phyloP scores from a whole-genome alignment of 148 eudicot genomes.

The Euryodendron excelsum region DNA sequence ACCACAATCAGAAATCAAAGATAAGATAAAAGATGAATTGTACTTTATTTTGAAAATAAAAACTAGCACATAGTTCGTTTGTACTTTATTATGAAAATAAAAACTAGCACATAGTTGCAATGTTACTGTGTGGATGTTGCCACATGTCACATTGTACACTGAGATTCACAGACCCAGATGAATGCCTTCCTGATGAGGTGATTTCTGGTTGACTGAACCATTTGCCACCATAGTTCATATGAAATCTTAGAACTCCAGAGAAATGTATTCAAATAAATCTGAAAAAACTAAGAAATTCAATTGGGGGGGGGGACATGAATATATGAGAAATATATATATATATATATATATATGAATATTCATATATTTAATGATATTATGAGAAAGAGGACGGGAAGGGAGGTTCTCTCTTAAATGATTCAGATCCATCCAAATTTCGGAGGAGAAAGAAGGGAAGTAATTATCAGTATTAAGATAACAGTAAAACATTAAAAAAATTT shows the following conservation, averaged over 20 bases:
- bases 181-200: not conserved
- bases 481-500: not conserved
- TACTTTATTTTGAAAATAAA: not conserved
- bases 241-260: not conserved
- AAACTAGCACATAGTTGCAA: not conserved
- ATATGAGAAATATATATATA: too few species aligned
- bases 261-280: not conserved
- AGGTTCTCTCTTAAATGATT: too few species aligned
- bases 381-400: too few species aligned
- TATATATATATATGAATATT: too few species aligned
- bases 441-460: not conserved
- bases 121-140: not conserved
- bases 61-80: not conserved
- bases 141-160: not conserved
- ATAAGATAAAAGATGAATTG: not conserved
- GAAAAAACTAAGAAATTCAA: too few species aligned
- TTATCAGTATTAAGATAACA: not conserved
- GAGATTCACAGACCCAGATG: not conserved
- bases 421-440: too few species aligned
- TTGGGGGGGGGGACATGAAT: too few species aligned
- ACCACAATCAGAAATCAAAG: constrained; percentile 9
- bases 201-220: not conserved
- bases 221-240: not conserved
- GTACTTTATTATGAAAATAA: too few species aligned
- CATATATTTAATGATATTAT: too few species aligned